Evolutionary conservation across 768 basidiomycete genomes (phyloP).

Genomic region (Mycena leptocephala): DNA sequence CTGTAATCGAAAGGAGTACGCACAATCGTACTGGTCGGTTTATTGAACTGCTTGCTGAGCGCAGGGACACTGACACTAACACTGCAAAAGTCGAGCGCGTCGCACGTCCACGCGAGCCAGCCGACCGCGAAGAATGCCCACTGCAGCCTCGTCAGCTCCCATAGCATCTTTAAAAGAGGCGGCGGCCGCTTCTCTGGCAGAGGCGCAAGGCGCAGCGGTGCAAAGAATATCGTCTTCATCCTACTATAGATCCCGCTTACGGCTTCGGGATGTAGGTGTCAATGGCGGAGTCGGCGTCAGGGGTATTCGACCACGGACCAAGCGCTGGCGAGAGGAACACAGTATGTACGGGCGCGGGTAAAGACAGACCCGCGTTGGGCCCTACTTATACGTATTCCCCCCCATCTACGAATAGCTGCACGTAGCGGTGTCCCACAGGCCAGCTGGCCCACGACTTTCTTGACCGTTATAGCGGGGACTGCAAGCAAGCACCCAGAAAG

Average conservation of each 20-base stretch:
- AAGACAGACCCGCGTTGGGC: constrained; percentile 4
- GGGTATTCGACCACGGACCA: constrained; percentile 15
- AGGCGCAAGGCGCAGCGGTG: constrained; percentile 21
- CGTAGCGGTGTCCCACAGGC: constrained; percentile 16
- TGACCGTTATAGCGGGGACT: background rate
- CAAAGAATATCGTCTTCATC: constrained; percentile 26
- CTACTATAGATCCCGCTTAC: constrained; percentile 8
- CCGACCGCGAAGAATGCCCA: constrained; percentile 36
- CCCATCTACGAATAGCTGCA: constrained; percentile 17
- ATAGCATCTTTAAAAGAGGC: constrained; percentile 18
- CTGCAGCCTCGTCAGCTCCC: constrained; percentile 27
- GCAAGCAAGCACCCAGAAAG: constrained; percentile 20
- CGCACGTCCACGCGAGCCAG: constrained; percentile 90
- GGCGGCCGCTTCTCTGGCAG: constrained; percentile 17
- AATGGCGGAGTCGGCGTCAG: constrained; percentile 3
- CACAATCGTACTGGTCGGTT: constrained; percentile 59
- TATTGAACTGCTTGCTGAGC: constrained; percentile 66
- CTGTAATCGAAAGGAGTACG: constrained; percentile 27
- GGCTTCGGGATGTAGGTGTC: constrained; percentile 8
- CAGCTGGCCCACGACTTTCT: constrained; percentile 21
- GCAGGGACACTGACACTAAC: constrained; percentile 73
- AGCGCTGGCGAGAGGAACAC: constrained; percentile 9
- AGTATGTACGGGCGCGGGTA: background rate
- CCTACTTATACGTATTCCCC: constrained; percentile 18
- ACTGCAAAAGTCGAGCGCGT: constrained; percentile 91